phyloP scores from a whole-genome alignment of 83 land plant species.

The Diphasiastrum complanatum region DNA sequence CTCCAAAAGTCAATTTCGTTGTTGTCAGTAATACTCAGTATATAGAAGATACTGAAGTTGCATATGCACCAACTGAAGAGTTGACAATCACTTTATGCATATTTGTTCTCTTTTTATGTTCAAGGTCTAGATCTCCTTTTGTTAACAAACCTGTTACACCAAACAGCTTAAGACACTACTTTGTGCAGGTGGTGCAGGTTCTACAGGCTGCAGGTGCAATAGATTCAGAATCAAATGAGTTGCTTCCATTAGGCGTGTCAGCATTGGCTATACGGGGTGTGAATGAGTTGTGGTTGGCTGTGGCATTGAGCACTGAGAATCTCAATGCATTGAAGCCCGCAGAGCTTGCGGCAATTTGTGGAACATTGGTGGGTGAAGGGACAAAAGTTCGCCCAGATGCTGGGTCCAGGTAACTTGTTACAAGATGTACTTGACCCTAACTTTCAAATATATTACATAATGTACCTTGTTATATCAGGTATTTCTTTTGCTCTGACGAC shows the following conservation, averaged over 20 bases:
- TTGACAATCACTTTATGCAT: too few species aligned
- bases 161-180: not conserved
- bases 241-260: conserved; percentile 77
- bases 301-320: conserved; percentile 54
- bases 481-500: too few species aligned
- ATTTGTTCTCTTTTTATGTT: not conserved
- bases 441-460: too few species aligned
- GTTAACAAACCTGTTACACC: not conserved
- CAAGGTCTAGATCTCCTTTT: not conserved
- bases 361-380: conserved; percentile 86
- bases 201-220: conserved; percentile 74
- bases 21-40: too few species aligned
- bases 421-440: too few species aligned
- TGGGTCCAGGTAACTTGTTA: conserved; percentile 39
- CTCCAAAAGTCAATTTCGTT: too few species aligned
- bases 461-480: too few species aligned
- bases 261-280: conserved; percentile 80
- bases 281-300: conserved; percentile 94
- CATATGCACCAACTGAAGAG: too few species aligned
- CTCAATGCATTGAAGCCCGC: conserved; percentile 59
- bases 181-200: conserved; percentile 68
- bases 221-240: conserved; percentile 51
- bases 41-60: too few species aligned
- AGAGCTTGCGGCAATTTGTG: conserved; percentile 91
- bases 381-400: conserved; percentile 66